Evolutionary conservation across 345 rosid species (phyloP).

Genomic region (Arabis hirsuta): DNA sequence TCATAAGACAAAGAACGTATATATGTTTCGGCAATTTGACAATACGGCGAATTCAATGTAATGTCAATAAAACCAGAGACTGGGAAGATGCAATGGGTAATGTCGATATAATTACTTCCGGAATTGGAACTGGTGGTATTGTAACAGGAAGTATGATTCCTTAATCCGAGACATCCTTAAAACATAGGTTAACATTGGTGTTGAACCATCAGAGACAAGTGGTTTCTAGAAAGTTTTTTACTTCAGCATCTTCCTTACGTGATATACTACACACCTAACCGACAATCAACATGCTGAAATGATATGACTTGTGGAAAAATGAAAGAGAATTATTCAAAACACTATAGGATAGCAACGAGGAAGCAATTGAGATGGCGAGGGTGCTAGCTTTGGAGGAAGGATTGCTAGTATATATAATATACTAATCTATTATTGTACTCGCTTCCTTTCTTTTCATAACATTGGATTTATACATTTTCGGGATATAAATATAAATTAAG

Average conservation of each 20-base stretch:
- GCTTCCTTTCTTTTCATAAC: background rate
- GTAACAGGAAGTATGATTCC: constrained; percentile 58
- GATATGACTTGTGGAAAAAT: background rate
- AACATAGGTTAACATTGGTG: constrained; percentile 79
- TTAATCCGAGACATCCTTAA: background rate
- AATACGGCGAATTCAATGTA: constrained; percentile 70
- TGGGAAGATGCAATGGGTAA: constrained; percentile 79
- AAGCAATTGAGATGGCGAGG: constrained; percentile 92
- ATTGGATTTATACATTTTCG: background rate
- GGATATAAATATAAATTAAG: constrained; percentile 37
- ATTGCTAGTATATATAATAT: constrained; percentile 72
- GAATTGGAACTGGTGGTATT: constrained; percentile 94
- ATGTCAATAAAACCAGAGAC: constrained; percentile 93
- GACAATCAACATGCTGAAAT: background rate
- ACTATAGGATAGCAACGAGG: constrained; percentile 71
- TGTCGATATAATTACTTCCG: constrained; percentile 79
- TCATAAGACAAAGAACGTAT: constrained; percentile 63
- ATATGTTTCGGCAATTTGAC: constrained; percentile 83
- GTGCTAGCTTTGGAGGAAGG: constrained; percentile 91
- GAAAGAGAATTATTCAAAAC: constrained; percentile 14
- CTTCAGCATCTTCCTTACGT: constrained; percentile 1
- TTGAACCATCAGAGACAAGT: constrained; percentile 98
- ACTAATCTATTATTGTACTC: background rate
- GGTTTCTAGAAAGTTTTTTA: constrained; percentile 64
- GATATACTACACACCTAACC: constrained; percentile 38